These are phyloP conservation scores for Nelumbo lutea DNA, from an alignment of 164 flowering plant genomes.

Conservation along the genomic window DNA sequence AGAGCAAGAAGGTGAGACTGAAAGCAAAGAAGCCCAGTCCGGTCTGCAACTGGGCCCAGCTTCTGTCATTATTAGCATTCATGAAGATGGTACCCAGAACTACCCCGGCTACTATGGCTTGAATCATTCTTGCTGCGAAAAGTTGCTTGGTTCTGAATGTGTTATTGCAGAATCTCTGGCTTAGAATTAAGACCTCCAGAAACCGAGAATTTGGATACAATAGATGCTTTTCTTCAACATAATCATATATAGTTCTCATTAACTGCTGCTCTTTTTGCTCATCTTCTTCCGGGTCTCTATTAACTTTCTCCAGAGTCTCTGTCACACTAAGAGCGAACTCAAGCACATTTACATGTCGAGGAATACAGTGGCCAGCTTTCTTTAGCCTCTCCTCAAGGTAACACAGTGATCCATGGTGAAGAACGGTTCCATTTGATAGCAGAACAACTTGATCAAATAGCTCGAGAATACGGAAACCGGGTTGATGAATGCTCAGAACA, in stretches of 20 bases:
- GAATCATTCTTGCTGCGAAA: conserved; percentile 60
- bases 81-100: conserved; percentile 70
- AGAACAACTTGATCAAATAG: conserved; percentile 57
- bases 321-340: conserved; percentile 72
- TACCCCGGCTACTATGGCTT: conserved; percentile 44
- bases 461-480: conserved; percentile 83
- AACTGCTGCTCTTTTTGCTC: neutral
- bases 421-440: conserved; percentile 56
- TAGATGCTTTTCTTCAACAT: conserved; percentile 11
- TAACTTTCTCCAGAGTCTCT: conserved; percentile 25
- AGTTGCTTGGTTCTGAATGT: conserved; percentile 81
- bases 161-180: conserved; percentile 67
- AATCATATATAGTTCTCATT: neutral
- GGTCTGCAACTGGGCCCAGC: conserved; percentile 40
- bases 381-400: conserved; percentile 49
- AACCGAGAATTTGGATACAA: conserved; percentile 41
- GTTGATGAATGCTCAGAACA: conserved; percentile 82
- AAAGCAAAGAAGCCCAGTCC: conserved; percentile 84
- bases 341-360: conserved; percentile 74
- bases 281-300: conserved; percentile 7
- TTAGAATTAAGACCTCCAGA: conserved; percentile 56
- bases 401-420: conserved; percentile 58
- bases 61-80: conserved; percentile 30
- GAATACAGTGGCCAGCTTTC: conserved; percentile 51
- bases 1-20: conserved; percentile 76